phyloP scores from a whole-genome alignment of 495 filamentous ascomycete species.

The Aspergillus sparsus region DNA sequence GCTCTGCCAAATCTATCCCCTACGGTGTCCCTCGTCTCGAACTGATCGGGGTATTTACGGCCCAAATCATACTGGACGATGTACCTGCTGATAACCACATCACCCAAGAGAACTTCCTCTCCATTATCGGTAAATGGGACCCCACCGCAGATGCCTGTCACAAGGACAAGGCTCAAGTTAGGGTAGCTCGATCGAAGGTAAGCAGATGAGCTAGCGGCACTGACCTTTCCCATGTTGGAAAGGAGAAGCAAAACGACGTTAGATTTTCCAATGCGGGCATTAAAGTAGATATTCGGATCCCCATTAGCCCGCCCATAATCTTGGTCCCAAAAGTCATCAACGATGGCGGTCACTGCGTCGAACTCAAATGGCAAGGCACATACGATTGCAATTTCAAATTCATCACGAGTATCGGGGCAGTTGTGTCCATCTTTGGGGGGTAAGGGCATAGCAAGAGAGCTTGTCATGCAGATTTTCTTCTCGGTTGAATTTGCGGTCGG shows the following conservation, averaged over 20 bases:
- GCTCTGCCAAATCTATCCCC: neutral
- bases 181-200: conserved; percentile 23
- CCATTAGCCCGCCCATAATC: conserved; percentile 21
- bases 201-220: conserved; percentile 22
- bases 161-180: conserved; percentile 27
- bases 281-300: conserved; percentile 31
- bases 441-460: no score
- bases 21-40: conserved; percentile 21
- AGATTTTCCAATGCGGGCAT: conserved; percentile 27
- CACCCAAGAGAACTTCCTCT: conserved; percentile 37
- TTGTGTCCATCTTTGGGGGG: neutral
- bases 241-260: conserved; percentile 30
- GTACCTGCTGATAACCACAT: conserved; percentile 41
- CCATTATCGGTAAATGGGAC: conserved; percentile 22
- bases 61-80: conserved; percentile 36
- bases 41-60: conserved; percentile 27
- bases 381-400: conserved; percentile 25
- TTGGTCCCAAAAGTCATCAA: conserved; percentile 27
- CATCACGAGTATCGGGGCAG: neutral
- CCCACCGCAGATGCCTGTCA: conserved; percentile 37
- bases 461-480: no score
- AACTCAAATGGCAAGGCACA: conserved; percentile 32
- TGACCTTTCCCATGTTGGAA: conserved; percentile 26
- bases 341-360: conserved; percentile 25
- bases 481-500: no score